Conservation (phyloP, 306 rosid species). For the Inga oerstediana region DNA sequence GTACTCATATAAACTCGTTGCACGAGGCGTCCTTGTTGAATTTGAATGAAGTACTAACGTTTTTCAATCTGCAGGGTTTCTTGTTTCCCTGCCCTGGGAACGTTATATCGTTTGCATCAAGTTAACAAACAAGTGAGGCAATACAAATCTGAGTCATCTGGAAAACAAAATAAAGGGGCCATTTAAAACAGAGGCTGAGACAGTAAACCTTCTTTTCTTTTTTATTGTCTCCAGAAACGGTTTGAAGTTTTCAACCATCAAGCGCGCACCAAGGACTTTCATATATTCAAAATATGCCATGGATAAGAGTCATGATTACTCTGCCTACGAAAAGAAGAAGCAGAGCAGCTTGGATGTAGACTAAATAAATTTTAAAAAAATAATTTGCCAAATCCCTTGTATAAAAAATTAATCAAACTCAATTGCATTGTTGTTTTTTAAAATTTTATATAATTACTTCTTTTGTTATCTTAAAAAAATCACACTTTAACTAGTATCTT, state of each 20-base stretch:
- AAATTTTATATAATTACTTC: background rate
- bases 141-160: background rate
- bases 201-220: background rate
- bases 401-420: background rate
- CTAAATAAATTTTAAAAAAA: background rate
- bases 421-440: background rate
- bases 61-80: background rate
- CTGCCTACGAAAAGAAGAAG: conserved; percentile 27
- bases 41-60: background rate
- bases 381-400: background rate
- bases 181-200: background rate
- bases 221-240: background rate
- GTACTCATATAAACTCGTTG: background rate
- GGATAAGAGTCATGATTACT: conserved; percentile 77
- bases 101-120: background rate
- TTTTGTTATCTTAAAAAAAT: background rate
- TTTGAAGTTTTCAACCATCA: too few species aligned
- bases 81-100: background rate
- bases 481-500: background rate
- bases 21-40: background rate
- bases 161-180: background rate
- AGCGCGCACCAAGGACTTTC: conserved; percentile 28
- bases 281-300: conserved; percentile 80
- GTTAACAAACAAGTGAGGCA: background rate
- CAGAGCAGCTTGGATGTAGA: background rate